Percentiles rank a stretch among this genome's conserved stretches.
Evolutionary conservation across 169 alveolate species (phyloP).

Genomic region (Amoebophrya sp.): DNA sequence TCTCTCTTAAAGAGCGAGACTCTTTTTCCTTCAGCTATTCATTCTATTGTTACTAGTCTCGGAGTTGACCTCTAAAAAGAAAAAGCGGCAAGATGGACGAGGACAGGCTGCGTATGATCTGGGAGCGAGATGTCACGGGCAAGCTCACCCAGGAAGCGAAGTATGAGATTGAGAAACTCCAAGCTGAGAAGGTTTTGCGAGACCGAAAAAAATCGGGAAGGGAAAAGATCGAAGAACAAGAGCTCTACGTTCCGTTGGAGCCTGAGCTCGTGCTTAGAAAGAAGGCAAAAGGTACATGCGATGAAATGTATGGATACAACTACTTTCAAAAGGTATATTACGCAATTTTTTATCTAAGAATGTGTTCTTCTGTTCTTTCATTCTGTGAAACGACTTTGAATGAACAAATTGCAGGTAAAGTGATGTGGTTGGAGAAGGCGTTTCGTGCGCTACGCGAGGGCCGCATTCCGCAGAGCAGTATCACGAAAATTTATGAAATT

Average conservation of each 20-base stretch:
- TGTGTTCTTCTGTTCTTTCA: background rate
- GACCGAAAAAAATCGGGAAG: background rate
- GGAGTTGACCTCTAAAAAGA: too few relatives aligned
- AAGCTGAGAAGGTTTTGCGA: background rate
- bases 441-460: background rate
- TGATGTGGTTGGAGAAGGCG: background rate
- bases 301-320: too few relatives aligned
- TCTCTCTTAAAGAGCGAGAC: too few relatives aligned
- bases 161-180: background rate
- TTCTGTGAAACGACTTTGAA: background rate
- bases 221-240: background rate
- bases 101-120: background rate
- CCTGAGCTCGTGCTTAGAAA: background rate
- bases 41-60: too few relatives aligned
- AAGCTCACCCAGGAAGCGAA: conserved; percentile 3
- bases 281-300: conserved; percentile 20
- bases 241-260: background rate
- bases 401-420: background rate
- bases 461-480: background rate
- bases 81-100: too few relatives aligned
- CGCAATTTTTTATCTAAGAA: background rate
- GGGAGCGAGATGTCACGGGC: background rate
- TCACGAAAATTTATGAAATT: background rate
- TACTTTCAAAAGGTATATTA: too few relatives aligned
- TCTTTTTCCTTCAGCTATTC: too few relatives aligned